Base-by-base conservation (phyloP, 768 basidiomycete species). In the Agaricus subrufescens region DNA sequence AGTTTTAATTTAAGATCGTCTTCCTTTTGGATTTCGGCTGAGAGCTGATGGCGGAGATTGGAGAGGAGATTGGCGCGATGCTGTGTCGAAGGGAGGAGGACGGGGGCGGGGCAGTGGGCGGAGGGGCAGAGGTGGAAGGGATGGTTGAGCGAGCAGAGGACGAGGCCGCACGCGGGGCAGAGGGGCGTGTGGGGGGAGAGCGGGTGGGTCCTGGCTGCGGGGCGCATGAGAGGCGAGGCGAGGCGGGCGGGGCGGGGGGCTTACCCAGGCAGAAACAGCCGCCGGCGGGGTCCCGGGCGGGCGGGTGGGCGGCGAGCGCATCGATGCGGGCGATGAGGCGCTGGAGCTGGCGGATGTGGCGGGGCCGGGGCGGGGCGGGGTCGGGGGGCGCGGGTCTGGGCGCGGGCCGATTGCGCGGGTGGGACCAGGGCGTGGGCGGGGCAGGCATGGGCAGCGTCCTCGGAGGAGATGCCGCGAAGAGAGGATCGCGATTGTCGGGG, bases 241-340 rank as follows among this genome's bases (percentile, higher is more conserved):
- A 49, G 8, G n/a, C 2, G 27, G 9, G n/a, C 40, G 11, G 9
- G 37, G 49, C 43, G 11, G 27, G 3, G 4, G 29, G 61, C 69
- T 31, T 51, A 83, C 86, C 85, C 71, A 82, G 80, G 61, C 87
- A 89, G 63, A 86, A 89, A 62, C 87, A 89, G 0, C 86, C 85
- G 3, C 83, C 81, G 40, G 77, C 80, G 0, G 83, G 78, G 66
- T 88, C 85, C 54, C 69, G 79, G 40, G 69, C 65, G 0, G 52
- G 65, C 0, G 70, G 71, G n/a, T 66, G 66, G 2, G 71, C 63
- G 12, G 63, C 65, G 25, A 83, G 65, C 3, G 69, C 74, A n/a
- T 68, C 61, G 31, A 80, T 66, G 40, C 84, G 67, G 6, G 67
- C 61, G 60, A 86, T 83, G 15, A 88, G 71, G 25, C 58, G 61